Conservation (phyloP, 2,329 filamentous ascomycete genomes). For the Aspergillus pseudoglaucus region DNA sequence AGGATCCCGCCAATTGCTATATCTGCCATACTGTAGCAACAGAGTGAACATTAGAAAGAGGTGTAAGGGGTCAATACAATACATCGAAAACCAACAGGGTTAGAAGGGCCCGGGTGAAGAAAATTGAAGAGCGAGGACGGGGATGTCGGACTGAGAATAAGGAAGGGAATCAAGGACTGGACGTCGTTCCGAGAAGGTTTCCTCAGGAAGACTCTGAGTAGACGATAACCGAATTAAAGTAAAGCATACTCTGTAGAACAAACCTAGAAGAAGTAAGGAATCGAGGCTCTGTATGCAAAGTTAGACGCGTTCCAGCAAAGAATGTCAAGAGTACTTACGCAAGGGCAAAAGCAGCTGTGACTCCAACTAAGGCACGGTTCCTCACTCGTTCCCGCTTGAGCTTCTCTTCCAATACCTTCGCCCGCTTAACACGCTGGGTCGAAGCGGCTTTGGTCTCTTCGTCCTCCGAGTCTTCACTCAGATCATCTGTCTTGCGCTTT, state of each 20-base stretch:
- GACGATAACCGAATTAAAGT: not conserved
- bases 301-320: conserved; percentile 11
- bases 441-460: conserved; percentile 32
- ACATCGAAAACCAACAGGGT: conserved; percentile 12
- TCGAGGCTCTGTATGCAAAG: conserved; percentile 32
- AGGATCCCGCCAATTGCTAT: conserved; percentile 1
- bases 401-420: conserved; percentile 63
- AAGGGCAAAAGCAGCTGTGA: conserved; percentile 79
- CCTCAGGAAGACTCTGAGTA: not conserved
- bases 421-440: conserved; percentile 62
- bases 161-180: not conserved
- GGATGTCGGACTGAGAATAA: not conserved
- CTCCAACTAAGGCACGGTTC: conserved; percentile 75
- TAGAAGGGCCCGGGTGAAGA: not conserved
- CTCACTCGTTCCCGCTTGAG: conserved; percentile 79
- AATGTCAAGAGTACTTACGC: conserved; percentile 61
- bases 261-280: conserved; percentile 42
- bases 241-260: not conserved
- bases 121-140: not conserved
- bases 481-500: conserved; percentile 71
- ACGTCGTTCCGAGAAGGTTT: not conserved
- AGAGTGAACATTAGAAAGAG: conserved; percentile 12
- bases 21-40: conserved; percentile 10
- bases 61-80: conserved; percentile 13
- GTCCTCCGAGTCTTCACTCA: conserved; percentile 47